Evolutionary conservation across 805 yeast genomes (phyloP), one percentile per base, ranked within the genome.

Genomic region (Wickerhamomyces pijperi): DNA sequence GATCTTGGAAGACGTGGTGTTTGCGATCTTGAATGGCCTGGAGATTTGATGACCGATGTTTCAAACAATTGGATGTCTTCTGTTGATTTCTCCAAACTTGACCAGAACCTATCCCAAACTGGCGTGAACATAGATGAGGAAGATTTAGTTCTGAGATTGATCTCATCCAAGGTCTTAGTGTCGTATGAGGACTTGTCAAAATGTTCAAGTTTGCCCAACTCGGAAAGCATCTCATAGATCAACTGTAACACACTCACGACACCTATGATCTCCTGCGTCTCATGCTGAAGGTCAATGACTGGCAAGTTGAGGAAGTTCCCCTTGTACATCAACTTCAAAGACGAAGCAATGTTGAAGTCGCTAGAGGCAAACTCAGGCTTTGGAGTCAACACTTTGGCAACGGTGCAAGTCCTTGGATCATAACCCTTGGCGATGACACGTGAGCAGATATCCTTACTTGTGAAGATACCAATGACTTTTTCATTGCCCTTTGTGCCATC

Each of bases 231-330:
- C 12, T 67, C 61, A 40, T 63, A 64, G 0, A 71, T 68, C 38
- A 68, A 42, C 38, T 67, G 69, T 18, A 68, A 46, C 3, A 68
- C 72, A 43, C 66, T 64, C 6, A 67, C 64, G 5, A 68, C 53
- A 2, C 71, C 72, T n/a, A 62, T 53, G 3, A 68, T 44, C 2
- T 47, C 51, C 13, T 40, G 42, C 8, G 44, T 43, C 1, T 42
- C 18, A 6, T 50, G 47, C 14, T 25, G n/a, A 9, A 4, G n/a
- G 42, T 61, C 55, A 34, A 56, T 58, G 8, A 67, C 63, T 1
- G 74, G 74, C 36, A 68, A 46, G 40, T 66, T 68, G 37, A 68
- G 43, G 39, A 62, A 68, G 41, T 66, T 64, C 0, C 73, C 74
- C 37, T 64, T 67, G 42, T 62, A 68, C 74, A 68, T 68, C 40